Conservation (phyloP, 306 rosid species). For the Argentina anserina region DNA sequence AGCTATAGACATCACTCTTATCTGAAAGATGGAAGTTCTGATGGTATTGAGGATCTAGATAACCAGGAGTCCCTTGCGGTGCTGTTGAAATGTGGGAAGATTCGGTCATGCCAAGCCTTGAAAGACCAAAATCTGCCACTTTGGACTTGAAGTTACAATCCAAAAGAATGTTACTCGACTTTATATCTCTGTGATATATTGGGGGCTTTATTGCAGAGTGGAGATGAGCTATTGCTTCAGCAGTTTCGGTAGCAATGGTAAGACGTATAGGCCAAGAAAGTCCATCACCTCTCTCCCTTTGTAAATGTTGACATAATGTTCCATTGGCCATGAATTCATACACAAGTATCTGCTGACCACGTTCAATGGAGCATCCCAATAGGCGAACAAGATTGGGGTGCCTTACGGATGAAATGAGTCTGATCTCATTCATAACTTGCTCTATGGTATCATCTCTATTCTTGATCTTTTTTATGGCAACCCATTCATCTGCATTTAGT, state of each 20-base stretch:
- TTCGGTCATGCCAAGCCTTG: constrained; percentile 74
- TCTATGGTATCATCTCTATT: constrained; percentile 73
- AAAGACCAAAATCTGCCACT: constrained; percentile 95
- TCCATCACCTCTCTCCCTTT: constrained; percentile 71
- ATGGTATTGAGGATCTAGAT: constrained; percentile 92
- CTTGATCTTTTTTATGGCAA: constrained; percentile 76
- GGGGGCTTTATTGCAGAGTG: constrained; percentile 73
- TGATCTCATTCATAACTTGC: constrained; percentile 85
- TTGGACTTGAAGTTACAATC: constrained; percentile 62
- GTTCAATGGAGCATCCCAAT: constrained; percentile 81
- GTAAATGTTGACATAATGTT: constrained; percentile 76
- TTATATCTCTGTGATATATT: constrained; percentile 84
- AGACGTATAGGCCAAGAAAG: constrained; percentile 76
- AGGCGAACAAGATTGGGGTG: constrained; percentile 80
- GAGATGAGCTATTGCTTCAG: constrained; percentile 83
- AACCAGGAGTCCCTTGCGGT: constrained; percentile 97
- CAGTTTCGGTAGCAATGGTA: constrained; percentile 76
- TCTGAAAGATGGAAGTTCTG: constrained; percentile 92
- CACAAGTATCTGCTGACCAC: constrained; percentile 72
- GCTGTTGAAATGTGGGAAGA: constrained; percentile 85
- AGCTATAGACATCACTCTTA: constrained; percentile 89
- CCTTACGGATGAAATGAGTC: constrained; percentile 68
- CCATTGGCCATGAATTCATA: constrained; percentile 95
- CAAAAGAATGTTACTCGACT: constrained; percentile 82
- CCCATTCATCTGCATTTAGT: constrained; percentile 58